Percentiles rank a stretch among this genome's conserved stretches.
These are phyloP conservation scores for Besnoitia besnoiti DNA, from an alignment of 169 alveolate genomes.

Conservation along the genomic window DNA sequence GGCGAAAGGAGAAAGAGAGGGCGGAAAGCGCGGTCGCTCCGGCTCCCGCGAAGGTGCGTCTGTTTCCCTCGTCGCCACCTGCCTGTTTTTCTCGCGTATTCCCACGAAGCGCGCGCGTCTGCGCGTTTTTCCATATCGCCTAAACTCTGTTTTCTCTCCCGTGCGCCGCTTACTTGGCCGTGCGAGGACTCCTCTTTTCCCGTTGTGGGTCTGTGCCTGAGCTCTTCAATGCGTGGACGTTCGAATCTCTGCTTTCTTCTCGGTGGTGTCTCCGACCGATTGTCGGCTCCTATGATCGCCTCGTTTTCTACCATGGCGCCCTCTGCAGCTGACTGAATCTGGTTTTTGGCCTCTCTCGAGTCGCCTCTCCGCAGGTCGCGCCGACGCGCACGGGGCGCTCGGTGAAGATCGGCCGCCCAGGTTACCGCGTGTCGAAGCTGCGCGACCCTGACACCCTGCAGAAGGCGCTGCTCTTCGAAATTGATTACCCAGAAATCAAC, in stretches of 20 bases:
- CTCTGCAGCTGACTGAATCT: neutral
- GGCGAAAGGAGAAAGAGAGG: conserved; percentile 95
- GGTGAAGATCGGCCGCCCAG: conserved; percentile 97
- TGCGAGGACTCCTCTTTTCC: neutral
- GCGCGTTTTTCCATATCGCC: neutral
- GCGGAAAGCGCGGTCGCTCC: conserved; percentile 83
- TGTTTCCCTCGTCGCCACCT: neutral
- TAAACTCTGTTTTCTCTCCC: neutral
- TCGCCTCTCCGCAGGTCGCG: neutral
- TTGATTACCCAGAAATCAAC: conserved; percentile 92
- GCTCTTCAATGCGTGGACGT: neutral
- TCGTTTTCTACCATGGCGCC: neutral
- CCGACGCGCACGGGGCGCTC: conserved; percentile 52
- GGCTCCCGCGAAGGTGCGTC: conserved; percentile 79
- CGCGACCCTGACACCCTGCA: conserved; percentile 93
- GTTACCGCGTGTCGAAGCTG: conserved; percentile 95
- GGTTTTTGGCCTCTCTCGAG: no score
- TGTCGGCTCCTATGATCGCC: neutral
- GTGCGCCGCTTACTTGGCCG: neutral
- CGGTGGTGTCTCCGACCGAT: neutral
- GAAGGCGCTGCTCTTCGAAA: conserved; percentile 94
- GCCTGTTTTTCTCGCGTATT: neutral
- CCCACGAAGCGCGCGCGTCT: neutral
- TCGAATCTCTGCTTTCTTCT: neutral
- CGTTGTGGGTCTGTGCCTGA: neutral